Base-by-base conservation (phyloP, 208 protist species). In the Naegleria gruberi region DNA sequence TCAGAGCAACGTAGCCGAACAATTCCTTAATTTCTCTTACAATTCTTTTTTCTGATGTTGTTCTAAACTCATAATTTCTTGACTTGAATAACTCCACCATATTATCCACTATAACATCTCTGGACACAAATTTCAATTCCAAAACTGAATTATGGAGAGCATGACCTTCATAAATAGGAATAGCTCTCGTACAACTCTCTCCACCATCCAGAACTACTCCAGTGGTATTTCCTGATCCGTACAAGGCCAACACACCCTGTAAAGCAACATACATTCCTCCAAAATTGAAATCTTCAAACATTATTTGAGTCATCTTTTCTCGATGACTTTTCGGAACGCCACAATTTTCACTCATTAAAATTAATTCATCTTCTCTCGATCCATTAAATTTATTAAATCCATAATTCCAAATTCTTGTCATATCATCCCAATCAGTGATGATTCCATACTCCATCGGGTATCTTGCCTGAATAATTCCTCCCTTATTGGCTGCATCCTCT, bases 321-420 rank as follows among this genome's bases (percentile, higher is more conserved):
- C 96, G 85, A 91, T 97, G 97, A n/a, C 57, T 92, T 85, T 95
- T 96, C 26, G 93, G 92, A 40, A 81, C n/a, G n/a, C n/a, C n/a
- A n/a, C n/a, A n/a, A n/a, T n/a, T n/a, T n/a, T n/a, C n/a, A n/a
- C n/a, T n/a, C n/a, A n/a, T n/a, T n/a, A n/a, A n/a, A n/a, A n/a
- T n/a, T n/a, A n/a, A n/a, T n/a, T n/a, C n/a, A n/a, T n/a, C n/a
- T n/a, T n/a, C n/a, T n/a, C n/a, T n/a, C n/a, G n/a, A n/a, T n/a
- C n/a, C n/a, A n/a, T n/a, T n/a, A n/a, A n/a, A n/a, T n/a, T n/a
- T n/a, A n/a, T n/a, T n/a, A n/a, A n/a, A n/a, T n/a, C n/a, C n/a
- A n/a, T 98, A 94, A 89, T 97, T 91, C 96, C 96, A 98, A 65
- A 96, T 94, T 82, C 94, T 96, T 92, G 97, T 94, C 93, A 97